phyloP scores from a whole-genome alignment of 805 yeast genomes.

The Starmerella floricola region DNA sequence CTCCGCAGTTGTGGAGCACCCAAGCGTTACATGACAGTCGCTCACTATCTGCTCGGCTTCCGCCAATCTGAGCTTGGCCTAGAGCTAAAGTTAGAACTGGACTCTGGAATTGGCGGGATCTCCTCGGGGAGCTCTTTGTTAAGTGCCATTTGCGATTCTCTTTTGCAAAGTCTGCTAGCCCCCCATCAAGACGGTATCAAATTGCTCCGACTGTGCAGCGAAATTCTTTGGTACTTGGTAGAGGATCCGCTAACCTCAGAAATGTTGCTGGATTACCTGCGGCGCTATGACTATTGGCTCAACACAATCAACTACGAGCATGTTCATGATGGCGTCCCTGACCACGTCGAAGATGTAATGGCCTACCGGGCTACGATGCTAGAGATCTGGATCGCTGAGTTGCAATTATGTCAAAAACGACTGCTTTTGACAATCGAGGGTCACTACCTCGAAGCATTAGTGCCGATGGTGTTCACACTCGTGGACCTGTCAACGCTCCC shows the following conservation, averaged over 20 bases:
- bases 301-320: slow-evolving; percentile 35
- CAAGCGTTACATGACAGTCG: slow-evolving; percentile 35
- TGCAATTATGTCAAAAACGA: slow-evolving; percentile 43
- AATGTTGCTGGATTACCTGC: slow-evolving; percentile 41
- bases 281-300: slow-evolving; percentile 42
- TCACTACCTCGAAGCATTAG: slow-evolving; percentile 42
- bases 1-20: slow-evolving; percentile 31
- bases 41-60: slow-evolving; percentile 74
- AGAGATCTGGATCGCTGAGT: slow-evolving; percentile 57
- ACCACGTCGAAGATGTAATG: slow-evolving; percentile 35
- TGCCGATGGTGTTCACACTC: slow-evolving; percentile 9
- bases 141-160: slow-evolving; percentile 38
- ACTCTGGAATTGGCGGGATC: slow-evolving; percentile 39
- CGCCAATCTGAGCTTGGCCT: slow-evolving; percentile 35
- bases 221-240: slow-evolving; percentile 51
- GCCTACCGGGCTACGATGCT: slow-evolving; percentile 48
- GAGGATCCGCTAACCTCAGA: slow-evolving; percentile 44
- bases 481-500: slow-evolving; percentile 37
- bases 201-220: slow-evolving; percentile 32
- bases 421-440: slow-evolving; percentile 42
- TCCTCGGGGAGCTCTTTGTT: slow-evolving; percentile 45
- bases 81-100: slow-evolving; percentile 37
- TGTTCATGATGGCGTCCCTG: not conserved
- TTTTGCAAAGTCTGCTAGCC: slow-evolving; percentile 40
- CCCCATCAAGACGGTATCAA: slow-evolving; percentile 34